Percentiles rank a stretch among this genome's conserved stretches.
phyloP scores from a whole-genome alignment of 805 yeast species.

The Candida ulmi region DNA sequence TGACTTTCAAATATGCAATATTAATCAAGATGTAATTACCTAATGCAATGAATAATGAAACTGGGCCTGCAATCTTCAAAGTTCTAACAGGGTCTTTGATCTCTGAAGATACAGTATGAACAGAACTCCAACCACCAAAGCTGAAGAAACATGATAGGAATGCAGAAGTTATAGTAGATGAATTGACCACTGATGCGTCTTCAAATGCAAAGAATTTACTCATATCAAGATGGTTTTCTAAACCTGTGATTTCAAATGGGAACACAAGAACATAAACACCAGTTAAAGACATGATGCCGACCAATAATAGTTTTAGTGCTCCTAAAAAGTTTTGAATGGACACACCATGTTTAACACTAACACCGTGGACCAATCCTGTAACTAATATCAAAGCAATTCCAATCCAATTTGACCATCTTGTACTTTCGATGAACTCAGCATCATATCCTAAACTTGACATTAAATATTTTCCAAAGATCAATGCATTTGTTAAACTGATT shows the following conservation, averaged over 20 bases:
- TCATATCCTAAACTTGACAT: conserved; percentile 38
- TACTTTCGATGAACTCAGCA: conserved; percentile 25
- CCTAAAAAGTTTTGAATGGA: conserved; percentile 60
- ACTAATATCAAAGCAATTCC: conserved; percentile 35
- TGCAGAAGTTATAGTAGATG: conserved; percentile 47
- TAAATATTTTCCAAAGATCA: conserved; percentile 58
- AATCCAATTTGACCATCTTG: conserved; percentile 30
- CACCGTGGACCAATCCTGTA: conserved; percentile 44
- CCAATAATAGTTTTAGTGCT: conserved; percentile 47
- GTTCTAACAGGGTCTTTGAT: conserved; percentile 54
- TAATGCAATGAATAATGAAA: conserved; percentile 41
- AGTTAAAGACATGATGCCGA: conserved; percentile 48
- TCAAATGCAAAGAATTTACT: conserved; percentile 27
- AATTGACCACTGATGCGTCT: conserved; percentile 26
- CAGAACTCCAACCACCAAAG: conserved; percentile 58
- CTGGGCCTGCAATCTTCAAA: conserved; percentile 56
- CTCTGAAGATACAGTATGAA: conserved; percentile 57
- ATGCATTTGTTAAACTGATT: conserved; percentile 46
- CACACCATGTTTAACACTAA: conserved; percentile 56
- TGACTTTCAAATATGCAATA: conserved; percentile 48
- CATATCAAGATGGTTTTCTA: conserved; percentile 30
- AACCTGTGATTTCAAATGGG: conserved; percentile 35
- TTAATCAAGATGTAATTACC: conserved; percentile 47
- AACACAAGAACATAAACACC: conserved; percentile 53
- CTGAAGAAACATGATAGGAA: conserved; percentile 55